Evolutionary conservation across 2,329 filamentous ascomycete genomes (phyloP), one percentile per base, ranked within the genome.

Genomic region (Fusarium sulawesiense): DNA sequence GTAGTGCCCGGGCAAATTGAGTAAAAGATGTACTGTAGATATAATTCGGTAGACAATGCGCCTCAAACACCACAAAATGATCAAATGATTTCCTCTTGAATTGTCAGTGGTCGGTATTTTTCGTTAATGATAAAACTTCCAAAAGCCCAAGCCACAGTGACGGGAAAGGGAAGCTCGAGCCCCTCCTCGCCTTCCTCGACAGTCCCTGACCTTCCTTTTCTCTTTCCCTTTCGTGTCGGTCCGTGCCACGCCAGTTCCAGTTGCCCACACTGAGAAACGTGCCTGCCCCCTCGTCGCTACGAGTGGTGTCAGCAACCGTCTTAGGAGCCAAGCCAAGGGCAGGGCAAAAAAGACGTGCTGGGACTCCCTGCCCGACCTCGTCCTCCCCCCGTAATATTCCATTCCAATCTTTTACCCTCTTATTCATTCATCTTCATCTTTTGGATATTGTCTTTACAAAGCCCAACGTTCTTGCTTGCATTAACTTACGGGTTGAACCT

Each of bases 71-170:
- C 13, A 41, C 11, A 21, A 41, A 41, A 9, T 51, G 32, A 29
- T 12, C 7, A 41, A 27, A 51, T 41, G 18, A 51, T 41, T 41
- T 51, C 11, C 34, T 27, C 16, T 40, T 29, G 2, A 3, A 3
- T 13, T 9, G 9, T 40, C 20, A 51, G 32, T 51, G 32, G 32
- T 42, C 14, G 27, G 20, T 53, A 34, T 8, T 53, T 53, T 53
- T 53, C n/a, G 49, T 27, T 16, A 13, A 37, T 37, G 34, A 37
- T 18, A 37, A 11, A 37, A 37, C 34, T 10, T n/a, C 37, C 18
- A 25, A 41, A 68, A 71, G 63, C 68, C 68, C 57, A 70, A 71
- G 67, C 68, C 68, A 71, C 55, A 67, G 34, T 42, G 34, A 37
- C 34, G 34, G 34, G 34, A 37, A n/a, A 37, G 34, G 34, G 34